Evolutionary conservation across 192 early-diverging fungal genomes (phyloP), one percentile per base, ranked within the genome.

Genomic region (Phycomyces nitens): DNA sequence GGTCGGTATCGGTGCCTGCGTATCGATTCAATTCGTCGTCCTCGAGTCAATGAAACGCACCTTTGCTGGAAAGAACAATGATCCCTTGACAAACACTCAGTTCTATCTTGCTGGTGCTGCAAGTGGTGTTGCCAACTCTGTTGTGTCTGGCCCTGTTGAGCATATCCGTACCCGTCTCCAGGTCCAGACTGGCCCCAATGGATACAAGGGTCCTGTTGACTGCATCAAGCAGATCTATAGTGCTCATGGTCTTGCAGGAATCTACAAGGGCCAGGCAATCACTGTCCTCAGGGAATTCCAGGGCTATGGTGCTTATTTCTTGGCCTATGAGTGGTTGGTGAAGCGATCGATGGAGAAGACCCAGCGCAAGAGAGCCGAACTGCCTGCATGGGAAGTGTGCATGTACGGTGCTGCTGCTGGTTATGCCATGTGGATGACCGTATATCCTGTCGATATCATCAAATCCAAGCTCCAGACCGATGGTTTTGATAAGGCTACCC

Each of bases 391-490:
- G 72, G 83, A 90, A 72, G 86, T 94, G 44, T 90, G 88, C 49
- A 58, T 84, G 22, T 96, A 84, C 73, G 96, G 96, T 64, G 94
- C 92, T 15, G 63, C 77, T 9, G 87, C 90, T 61, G 96, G 96
- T 14, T 79, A 89, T 56, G 77, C 82, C 21, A 77, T 91, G 58
- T 91, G 89, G 89, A 58, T 84, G n/a, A 84, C 86, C 7, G 83
- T 93, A 11, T 99, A 95, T 74, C 96, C 96, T 27, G 83, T 96
- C 38, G 95, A 97, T 77, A 85, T 89, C 43, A 84, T 99, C 75
- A 99, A 99, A 77, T 92, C 89, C 74, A 94, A 94, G 76, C 70
- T 99, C 29, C 96, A 99, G 75, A 96, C 93, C 4, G 94, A 99
- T 71, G 85, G 82, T 1, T 92, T 99, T 72, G 77, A 83, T 16